Base-by-base conservation (phyloP, 2,329 filamentous ascomycete species). In the Trichoderma cornu-damae region DNA sequence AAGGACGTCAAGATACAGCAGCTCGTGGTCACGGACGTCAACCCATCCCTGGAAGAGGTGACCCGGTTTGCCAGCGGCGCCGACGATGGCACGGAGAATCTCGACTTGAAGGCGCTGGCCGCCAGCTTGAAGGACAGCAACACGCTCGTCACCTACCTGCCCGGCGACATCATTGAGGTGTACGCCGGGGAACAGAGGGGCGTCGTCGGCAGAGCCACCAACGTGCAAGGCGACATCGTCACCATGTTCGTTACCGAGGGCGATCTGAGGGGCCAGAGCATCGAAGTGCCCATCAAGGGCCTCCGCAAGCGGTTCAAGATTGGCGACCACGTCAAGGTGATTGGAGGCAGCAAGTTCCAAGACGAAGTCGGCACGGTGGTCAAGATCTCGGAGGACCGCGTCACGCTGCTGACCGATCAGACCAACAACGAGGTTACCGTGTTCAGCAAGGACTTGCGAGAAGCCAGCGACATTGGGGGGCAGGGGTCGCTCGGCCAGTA, bases 331-430 rank as follows among this genome's bases (percentile, higher is more conserved):
- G 94, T 99, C 77, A 97, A 97, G 77, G 94, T 99, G 64, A 96
- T 96, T 69, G 93, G 94, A 56, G 93, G 92, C 37, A 96, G 92
- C 75, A 88, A 90, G 65, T 97, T 92, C 71, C 85, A 89, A 56
- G 94, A 96, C 65, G 94, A 99, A 74, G 88, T 97, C 43, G 94
- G 94, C 72, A 96, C 96, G 83, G 92, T 99, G 51, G 91, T 97
- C 63, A 90, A 90, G 70, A 94, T 96, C 63, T 87, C 85, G 48
- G 90, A 96, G 60, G 94, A 99, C 70, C 86, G 89, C 37, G 91
- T 99, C 58, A 97, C 94, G 1, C 78, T 99, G 62, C 78, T 99
- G 63, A 96, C 90, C 47, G 94, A 99, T 73, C 90, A 94, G 70
- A 94, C 85, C 60, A 93, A 94, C 72, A 86, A 87, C 52, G 94